Percentiles rank a stretch among this genome's conserved stretches.
These are phyloP conservation scores for Pyrenochaeta sp. DNA, from an alignment of 2,329 filamentous ascomycete genomes.

Conservation along the genomic window DNA sequence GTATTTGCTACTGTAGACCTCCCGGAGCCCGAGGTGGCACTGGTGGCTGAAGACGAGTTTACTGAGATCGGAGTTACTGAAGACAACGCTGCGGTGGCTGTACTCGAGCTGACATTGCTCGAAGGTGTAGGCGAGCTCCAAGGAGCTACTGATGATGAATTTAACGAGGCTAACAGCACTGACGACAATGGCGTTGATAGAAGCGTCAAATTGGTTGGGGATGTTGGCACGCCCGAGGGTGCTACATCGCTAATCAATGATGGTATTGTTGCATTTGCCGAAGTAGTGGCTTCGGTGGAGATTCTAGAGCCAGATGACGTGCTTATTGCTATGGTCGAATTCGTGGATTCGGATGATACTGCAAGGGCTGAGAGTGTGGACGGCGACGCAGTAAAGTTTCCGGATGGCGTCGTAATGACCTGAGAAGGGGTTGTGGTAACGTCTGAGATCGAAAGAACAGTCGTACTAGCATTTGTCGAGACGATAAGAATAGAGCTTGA, in stretches of 20 bases:
- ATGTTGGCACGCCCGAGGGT: neutral
- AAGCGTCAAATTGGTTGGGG: neutral
- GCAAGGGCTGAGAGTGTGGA: neutral
- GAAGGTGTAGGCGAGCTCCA: neutral
- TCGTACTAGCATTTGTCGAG: neutral
- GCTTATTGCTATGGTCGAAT: neutral
- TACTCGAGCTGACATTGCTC: neutral
- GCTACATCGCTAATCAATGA: no score
- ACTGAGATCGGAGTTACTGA: conserved; percentile 1
- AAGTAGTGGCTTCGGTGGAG: no score
- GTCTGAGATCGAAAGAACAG: neutral
- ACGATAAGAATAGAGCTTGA: neutral
- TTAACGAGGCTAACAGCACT: conserved; percentile 2
- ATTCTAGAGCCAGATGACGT: neutral
- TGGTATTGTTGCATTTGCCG: neutral
- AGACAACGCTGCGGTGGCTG: neutral
- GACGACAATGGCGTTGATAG: neutral
- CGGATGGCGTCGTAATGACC: no score
- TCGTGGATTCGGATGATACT: neutral
- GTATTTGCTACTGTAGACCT: no score
- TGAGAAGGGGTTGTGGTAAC: neutral
- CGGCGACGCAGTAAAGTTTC: neutral
- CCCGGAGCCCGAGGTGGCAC: no score
- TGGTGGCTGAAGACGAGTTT: conserved; percentile 2
- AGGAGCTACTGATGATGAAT: conserved; percentile 4